phyloP scores from a whole-genome alignment of 352 stramenopile genomes.

The Globisporangium carolinianum region DNA sequence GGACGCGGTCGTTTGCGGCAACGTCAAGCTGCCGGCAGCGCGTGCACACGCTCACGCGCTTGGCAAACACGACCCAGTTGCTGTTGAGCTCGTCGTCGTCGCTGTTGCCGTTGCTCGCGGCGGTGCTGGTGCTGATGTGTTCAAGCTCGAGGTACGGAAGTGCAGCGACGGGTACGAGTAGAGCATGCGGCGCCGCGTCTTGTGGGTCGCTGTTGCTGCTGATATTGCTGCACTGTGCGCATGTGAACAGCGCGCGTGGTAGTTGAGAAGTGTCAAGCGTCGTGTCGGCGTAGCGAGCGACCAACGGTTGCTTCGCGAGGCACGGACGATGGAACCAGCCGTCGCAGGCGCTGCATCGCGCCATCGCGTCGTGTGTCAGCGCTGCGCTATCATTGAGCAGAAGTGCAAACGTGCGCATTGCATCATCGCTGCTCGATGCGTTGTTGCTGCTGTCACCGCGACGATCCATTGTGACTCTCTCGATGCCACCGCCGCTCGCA shows the following conservation, averaged over 20 bases:
- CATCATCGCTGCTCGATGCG: no score
- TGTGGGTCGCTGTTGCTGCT: neutral
- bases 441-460: neutral
- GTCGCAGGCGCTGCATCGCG: slow-evolving; percentile 26
- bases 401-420: neutral
- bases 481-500: neutral
- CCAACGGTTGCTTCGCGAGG: slow-evolving; percentile 8
- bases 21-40: slow-evolving; percentile 55
- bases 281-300: neutral
- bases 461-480: neutral
- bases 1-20: slow-evolving; percentile 16
- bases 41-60: slow-evolving; percentile 41
- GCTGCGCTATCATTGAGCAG: neutral
- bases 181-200: slow-evolving; percentile 2
- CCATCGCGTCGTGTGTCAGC: slow-evolving; percentile 8
- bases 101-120: neutral
- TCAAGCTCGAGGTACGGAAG: slow-evolving; percentile 15
- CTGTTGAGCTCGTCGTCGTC: neutral
- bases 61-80: slow-evolving; percentile 29
- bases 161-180: slow-evolving; percentile 29
- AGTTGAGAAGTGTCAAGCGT: no score
- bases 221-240: slow-evolving; percentile 14
- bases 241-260: slow-evolving; percentile 8
- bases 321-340: slow-evolving; percentile 41
- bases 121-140: slow-evolving; percentile 5